phyloP scores from a whole-genome alignment of 1,139 yeast genomes.

The Protomyces arabidopsidicola region DNA sequence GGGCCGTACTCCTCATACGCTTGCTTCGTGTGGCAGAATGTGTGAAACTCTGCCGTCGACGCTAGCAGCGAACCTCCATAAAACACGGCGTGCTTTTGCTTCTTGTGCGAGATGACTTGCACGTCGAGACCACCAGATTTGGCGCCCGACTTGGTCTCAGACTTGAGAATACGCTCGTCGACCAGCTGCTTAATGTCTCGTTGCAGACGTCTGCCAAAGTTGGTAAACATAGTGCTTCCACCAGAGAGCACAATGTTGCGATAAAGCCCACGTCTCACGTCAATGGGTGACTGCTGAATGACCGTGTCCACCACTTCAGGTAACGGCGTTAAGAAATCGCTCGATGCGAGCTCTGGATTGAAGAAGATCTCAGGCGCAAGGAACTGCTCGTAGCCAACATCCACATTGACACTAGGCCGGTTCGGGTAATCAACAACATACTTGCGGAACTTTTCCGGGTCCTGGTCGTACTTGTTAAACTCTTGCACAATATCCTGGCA shows the following conservation, averaged over 20 bases:
- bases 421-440: slow-evolving; percentile 82
- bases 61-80: slow-evolving; percentile 97
- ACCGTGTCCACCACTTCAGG: slow-evolving; percentile 94
- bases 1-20: slow-evolving; percentile 99
- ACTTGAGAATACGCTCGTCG: slow-evolving; percentile 76
- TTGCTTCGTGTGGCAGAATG: slow-evolving; percentile 93
- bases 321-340: slow-evolving; percentile 91
- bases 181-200: slow-evolving; percentile 86
- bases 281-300: slow-evolving; percentile 92
- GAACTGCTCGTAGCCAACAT: slow-evolving; percentile 94
- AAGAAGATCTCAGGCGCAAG: slow-evolving; percentile 98
- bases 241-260: slow-evolving; percentile 89
- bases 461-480: slow-evolving; percentile 87
- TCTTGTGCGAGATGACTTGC: slow-evolving; percentile 92
- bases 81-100: slow-evolving; percentile 99
- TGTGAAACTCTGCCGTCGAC: slow-evolving; percentile 89
- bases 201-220: slow-evolving; percentile 94
- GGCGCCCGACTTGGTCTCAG: slow-evolving; percentile 69
- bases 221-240: slow-evolving; percentile 98
- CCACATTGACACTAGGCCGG: slow-evolving; percentile 56
- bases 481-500: slow-evolving; percentile 97
- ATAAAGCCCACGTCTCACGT: slow-evolving; percentile 84
- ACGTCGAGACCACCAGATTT: slow-evolving; percentile 94
- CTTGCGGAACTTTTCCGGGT: slow-evolving; percentile 90
- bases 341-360: slow-evolving; percentile 93